Evolutionary conservation across 345 rosid genomes (phyloP), one percentile per base, ranked within the genome.

Genomic region (Eutrema japonicum): DNA sequence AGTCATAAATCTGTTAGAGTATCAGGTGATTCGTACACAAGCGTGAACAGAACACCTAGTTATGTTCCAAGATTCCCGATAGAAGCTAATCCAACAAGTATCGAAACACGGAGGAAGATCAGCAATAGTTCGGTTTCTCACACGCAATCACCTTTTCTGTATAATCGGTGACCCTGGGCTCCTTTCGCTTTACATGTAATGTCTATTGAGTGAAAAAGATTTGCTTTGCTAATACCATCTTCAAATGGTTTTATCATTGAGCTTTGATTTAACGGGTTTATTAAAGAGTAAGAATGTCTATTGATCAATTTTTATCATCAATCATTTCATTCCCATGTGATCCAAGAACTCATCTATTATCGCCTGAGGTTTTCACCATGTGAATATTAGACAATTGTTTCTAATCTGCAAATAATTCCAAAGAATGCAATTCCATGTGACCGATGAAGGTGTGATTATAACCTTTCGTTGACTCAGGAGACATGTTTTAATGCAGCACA

Each of bases 1-100:
- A 89, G 87, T 52, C 82, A 85, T 35, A 88, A 89, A 83, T 82
- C 96, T 7, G 86, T 88, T 0, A 78, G 70, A 68, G 84, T 88
- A 35, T 85, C 91, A 6, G 88, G 80, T 72, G 93, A 88, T 73
- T 84, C 77, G 6, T 72, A 84, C 59, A 81, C 42, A 75, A 72
- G 71, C 26, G 78, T 40, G 73, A 70, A 75, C 27, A 85, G 77
- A 26, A 79, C 79, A 70, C 61, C 78, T 6, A 78, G 77, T 70
- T 73, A 53, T 59, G 64, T 77, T 55, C 71, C 54, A 8, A 88
- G 86, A 52, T 82, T 86, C 71, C 88, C 68, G 4, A 60, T 81
- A 16, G 91, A 81, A 60, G 66, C 71, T 42, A 83, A 82, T 71
- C 76, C 76, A 3, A 59, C 73, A 11, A 85, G 77, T 8, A 51